These are phyloP conservation scores for Pichia sp. DNA, from an alignment of 1,139 yeast species.

Conservation along the genomic window DNA sequence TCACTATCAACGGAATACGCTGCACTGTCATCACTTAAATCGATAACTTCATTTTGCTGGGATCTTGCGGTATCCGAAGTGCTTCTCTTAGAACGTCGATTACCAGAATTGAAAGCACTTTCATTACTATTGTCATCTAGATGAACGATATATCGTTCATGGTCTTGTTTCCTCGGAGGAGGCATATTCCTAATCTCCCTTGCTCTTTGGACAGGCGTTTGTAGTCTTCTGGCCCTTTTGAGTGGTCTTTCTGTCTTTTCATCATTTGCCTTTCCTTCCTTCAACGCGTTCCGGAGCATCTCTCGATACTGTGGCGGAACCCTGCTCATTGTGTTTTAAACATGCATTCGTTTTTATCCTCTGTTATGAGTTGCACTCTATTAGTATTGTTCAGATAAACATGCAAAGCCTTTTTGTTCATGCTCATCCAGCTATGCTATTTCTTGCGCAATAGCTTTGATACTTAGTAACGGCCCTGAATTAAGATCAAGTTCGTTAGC, in stretches of 20 bases:
- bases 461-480: not conserved
- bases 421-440: too few relatives aligned
- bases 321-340: conserved; percentile 3
- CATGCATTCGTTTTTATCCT: not conserved
- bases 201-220: conserved; percentile 8
- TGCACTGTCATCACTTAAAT: not conserved
- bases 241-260: conserved; percentile 5
- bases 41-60: not conserved
- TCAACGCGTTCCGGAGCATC: conserved; percentile 15
- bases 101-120: not conserved
- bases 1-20: not conserved
- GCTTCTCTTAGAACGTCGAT: not conserved
- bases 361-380: too few relatives aligned
- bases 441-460: too few relatives aligned
- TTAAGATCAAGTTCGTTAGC: not conserved
- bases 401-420: too few relatives aligned
- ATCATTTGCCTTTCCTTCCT: conserved; percentile 7
- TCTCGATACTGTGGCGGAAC: conserved; percentile 13
- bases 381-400: too few relatives aligned
- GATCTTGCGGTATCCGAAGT: not conserved
- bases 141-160: conserved; percentile 9
- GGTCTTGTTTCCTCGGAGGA: conserved; percentile 1
- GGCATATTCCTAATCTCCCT: conserved; percentile 8
- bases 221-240: conserved; percentile 8
- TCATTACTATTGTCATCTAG: conserved; percentile 7